phyloP scores from a whole-genome alignment of 2,329 filamentous ascomycete genomes.

The Grosmannia huntii region DNA sequence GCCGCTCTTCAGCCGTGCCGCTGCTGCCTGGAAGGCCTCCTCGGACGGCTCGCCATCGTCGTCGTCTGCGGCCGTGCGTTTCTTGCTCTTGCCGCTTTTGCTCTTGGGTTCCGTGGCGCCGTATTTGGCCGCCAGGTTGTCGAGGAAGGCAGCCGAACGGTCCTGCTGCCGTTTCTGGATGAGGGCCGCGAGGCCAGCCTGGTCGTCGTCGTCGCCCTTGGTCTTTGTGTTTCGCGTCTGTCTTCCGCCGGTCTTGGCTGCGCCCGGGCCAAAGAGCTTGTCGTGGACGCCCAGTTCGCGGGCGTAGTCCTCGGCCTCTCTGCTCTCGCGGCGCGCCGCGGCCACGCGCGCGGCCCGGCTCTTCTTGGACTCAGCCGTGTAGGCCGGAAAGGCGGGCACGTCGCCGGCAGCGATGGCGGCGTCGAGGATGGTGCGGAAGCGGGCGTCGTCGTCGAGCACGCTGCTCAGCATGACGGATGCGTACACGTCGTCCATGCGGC shows the following conservation, averaged over 20 bases:
- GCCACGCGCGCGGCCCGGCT: slow-evolving; percentile 46
- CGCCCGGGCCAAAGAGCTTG: slow-evolving; percentile 41
- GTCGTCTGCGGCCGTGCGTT: slow-evolving; percentile 25
- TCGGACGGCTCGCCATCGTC: slow-evolving; percentile 47
- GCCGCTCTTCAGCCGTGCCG: slow-evolving; percentile 32
- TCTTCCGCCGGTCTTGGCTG: slow-evolving; percentile 5
- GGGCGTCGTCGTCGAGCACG: slow-evolving; percentile 69
- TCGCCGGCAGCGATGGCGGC: slow-evolving; percentile 60
- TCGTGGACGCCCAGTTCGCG: slow-evolving; percentile 65
- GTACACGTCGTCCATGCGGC: slow-evolving; percentile 67
- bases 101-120: slow-evolving; percentile 27
- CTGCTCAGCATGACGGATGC: slow-evolving; percentile 78
- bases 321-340: slow-evolving; percentile 51
- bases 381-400: slow-evolving; percentile 54
- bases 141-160: slow-evolving; percentile 51
- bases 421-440: slow-evolving; percentile 72
- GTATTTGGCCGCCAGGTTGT: slow-evolving; percentile 68
- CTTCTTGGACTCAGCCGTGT: slow-evolving; percentile 59
- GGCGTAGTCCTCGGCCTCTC: slow-evolving; percentile 62
- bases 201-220: slow-evolving; percentile 7
- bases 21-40: slow-evolving; percentile 46
- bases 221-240: slow-evolving; percentile 19
- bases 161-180: slow-evolving; percentile 60
- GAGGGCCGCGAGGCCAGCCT: slow-evolving; percentile 33
- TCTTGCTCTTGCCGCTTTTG: slow-evolving; percentile 33